Conservation (phyloP, 768 basidiomycete species). For the Psilocybe azurescens region DNA sequence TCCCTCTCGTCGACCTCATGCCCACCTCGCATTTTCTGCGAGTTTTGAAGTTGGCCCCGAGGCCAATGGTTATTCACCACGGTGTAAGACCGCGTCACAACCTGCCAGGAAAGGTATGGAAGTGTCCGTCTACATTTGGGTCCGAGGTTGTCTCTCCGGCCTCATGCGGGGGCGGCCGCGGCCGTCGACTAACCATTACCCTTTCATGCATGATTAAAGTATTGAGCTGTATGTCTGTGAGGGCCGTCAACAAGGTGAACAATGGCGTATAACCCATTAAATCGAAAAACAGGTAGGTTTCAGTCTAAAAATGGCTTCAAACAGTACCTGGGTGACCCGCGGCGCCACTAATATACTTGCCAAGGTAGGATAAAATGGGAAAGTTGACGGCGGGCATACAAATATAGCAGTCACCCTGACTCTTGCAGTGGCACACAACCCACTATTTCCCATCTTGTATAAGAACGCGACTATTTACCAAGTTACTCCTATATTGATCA, state of each 20-base stretch:
- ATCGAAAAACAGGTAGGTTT: background rate
- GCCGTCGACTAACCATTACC: background rate
- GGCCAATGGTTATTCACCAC: background rate
- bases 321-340: background rate
- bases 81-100: background rate
- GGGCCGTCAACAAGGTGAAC: background rate
- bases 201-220: conserved; percentile 1
- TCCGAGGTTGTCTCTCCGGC: background rate
- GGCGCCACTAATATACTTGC: background rate
- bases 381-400: background rate
- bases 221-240: background rate
- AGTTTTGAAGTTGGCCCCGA: too few species aligned
- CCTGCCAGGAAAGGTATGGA: background rate
- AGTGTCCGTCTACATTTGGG: background rate
- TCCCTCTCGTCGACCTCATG: background rate
- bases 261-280: background rate
- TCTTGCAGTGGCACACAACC: background rate
- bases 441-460: background rate
- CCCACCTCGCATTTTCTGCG: background rate
- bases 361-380: background rate
- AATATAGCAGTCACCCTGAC: conserved; percentile 2
- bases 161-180: background rate
- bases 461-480: background rate
- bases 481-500: background rate
- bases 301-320: background rate